Base-by-base conservation (phyloP, 805 yeast species). In the Ogataea pilisensis region DNA sequence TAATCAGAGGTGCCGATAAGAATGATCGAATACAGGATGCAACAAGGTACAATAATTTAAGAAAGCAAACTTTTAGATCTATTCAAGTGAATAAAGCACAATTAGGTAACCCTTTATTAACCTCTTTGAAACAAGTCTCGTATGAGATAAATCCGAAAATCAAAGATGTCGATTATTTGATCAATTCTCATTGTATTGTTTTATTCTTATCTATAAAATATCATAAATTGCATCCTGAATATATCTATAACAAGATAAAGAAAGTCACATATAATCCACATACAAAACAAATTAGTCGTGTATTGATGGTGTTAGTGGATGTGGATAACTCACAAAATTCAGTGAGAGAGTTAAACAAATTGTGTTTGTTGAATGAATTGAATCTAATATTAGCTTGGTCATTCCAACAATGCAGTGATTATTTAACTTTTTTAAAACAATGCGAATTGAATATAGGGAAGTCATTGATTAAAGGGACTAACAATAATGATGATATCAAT, bases 221-320 rank as follows among this genome's bases (percentile, higher is more conserved):
- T 56, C 88, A 83, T 55, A 84, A 83, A 57, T 63, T 85, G 30
- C 83, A 81, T 48, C 88, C 90, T 0, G 91, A 84, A 50, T 85
- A 85, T 51, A 71, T 85, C 3, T 73, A 76, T 61, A 76, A 75
- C 45, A 68, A 83, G 44, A 69, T 82, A 59, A 68, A 61, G 34
- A 62, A 50, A 39, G 43, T 65, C 20, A 43, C 55, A 3, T 49
- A 55, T 39, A 55, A 47, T 17, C 45, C 50, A 12, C 44, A 38
- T 11, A 43, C 49, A n/a, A 37, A 34, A n/a, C 44, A 43, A 13
- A 48, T 25, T 47, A 64, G 39, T 32, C 52, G 82, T n/a, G 68
- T 83, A 2, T 50, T 84, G 20, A 58, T 84, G 34, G 74, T 76
- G 25, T 79, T 82, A 5, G 81, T 83, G 5, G 93, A 84, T 54